Conservation (phyloP, 139 green algal genomes). For the Diplosphaera chodatii region DNA sequence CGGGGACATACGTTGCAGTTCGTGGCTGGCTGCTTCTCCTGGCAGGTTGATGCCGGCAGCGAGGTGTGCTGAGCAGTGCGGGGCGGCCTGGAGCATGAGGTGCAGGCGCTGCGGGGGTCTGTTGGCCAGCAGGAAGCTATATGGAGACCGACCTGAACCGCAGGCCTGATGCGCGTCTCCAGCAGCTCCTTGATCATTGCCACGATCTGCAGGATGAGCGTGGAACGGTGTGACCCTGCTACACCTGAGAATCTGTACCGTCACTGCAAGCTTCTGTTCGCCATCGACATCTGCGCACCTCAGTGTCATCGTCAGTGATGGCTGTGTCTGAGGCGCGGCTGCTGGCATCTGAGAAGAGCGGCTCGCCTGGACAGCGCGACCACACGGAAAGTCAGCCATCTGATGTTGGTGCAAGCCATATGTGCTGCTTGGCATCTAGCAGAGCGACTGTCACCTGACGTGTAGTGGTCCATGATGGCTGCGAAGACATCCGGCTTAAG, state of each 20-base stretch:
- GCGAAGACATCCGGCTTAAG: conserved; percentile 95
- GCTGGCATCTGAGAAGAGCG: conserved; percentile 50
- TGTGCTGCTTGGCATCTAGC: no score
- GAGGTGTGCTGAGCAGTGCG: no score
- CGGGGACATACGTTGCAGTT: no score
- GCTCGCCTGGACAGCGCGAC: conserved; percentile 32
- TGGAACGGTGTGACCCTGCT: no score
- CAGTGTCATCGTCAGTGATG: conserved; percentile 68
- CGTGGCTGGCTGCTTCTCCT: no score
- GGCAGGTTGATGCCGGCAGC: no score
- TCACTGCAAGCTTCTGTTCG: no score
- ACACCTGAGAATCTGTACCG: no score
- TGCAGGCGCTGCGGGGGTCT: no score
- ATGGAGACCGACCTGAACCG: conserved; percentile 75
- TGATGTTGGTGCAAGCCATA: not conserved
- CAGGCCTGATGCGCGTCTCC: conserved; percentile 94
- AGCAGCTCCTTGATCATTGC: conserved; percentile 99
- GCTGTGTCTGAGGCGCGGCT: conserved; percentile 33
- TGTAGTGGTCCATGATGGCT: conserved; percentile 94
- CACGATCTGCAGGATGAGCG: conserved; percentile 35
- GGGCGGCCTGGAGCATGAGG: not conserved
- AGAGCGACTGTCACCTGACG: conserved; percentile 35
- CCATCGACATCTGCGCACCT: no score
- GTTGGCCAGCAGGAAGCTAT: no score
- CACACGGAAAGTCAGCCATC: not conserved